These are phyloP conservation scores for Cyamopsis tetragonoloba DNA, from an alignment of 306 rosid species.

Conservation along the genomic window DNA sequence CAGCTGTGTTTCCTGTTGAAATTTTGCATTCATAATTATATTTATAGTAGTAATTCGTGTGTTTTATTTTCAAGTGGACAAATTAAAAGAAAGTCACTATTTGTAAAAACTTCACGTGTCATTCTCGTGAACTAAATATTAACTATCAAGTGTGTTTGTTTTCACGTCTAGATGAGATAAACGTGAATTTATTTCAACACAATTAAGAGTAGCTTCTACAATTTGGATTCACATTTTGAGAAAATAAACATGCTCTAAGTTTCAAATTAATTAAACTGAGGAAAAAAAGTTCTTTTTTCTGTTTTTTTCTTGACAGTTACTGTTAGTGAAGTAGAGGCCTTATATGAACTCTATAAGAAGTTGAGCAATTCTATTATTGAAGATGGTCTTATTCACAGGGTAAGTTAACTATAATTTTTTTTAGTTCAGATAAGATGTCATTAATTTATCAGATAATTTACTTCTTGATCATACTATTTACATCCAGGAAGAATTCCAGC, in stretches of 20 bases:
- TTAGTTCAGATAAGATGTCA: neutral
- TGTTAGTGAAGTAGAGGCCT: conserved; percentile 77
- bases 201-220: no score
- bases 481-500: conserved; percentile 88
- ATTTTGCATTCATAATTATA: no score
- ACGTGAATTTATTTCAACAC: no score
- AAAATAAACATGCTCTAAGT: no score
- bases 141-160: no score
- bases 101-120: neutral
- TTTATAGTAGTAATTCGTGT: no score
- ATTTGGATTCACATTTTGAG: no score
- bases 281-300: neutral
- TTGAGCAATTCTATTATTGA: conserved; percentile 73
- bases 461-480: neutral
- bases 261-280: no score
- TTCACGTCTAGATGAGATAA: no score
- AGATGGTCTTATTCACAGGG: conserved; percentile 87
- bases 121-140: neutral
- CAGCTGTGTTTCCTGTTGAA: conserved; percentile 21
- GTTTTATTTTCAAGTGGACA: no score
- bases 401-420: conserved; percentile 22
- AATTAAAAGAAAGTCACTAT: no score
- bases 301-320: conserved; percentile 47
- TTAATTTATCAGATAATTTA: neutral
- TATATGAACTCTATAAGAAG: conserved; percentile 71